phyloP scores from a whole-genome alignment of 2,329 filamentous ascomycete species.

The Allantophomopsis cytisporea region DNA sequence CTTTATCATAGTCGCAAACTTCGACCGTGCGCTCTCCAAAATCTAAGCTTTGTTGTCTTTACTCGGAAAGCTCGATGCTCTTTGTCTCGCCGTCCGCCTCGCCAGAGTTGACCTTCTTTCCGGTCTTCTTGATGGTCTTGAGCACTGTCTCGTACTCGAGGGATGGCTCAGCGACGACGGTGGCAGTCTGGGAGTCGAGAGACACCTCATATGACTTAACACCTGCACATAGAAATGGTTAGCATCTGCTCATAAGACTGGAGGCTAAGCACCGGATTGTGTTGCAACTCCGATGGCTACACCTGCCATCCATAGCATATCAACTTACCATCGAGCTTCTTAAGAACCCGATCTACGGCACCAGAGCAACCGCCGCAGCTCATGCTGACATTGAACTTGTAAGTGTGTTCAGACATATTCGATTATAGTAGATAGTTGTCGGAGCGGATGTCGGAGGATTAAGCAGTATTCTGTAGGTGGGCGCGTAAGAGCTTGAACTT shows the following conservation, averaged over 20 bases:
- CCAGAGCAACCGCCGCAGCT: conserved; percentile 92
- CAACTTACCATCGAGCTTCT: conserved; percentile 71
- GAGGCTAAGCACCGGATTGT: neutral
- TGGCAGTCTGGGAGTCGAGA: conserved; percentile 74
- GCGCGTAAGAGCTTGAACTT: too few species aligned
- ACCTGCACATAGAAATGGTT: conserved; percentile 34
- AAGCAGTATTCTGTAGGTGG: too few species aligned
- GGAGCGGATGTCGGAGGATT: too few species aligned
- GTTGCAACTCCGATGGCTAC: neutral
- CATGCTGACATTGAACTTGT: conserved; percentile 94
- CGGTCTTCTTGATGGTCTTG: conserved; percentile 85
- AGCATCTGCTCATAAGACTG: neutral
- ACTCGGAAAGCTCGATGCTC: conserved; percentile 32
- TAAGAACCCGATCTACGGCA: conserved; percentile 81
- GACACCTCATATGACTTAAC: conserved; percentile 79
- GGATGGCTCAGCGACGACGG: conserved; percentile 54
- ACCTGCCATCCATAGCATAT: neutral
- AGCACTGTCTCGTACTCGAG: conserved; percentile 73
- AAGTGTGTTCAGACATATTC: conserved; percentile 69
- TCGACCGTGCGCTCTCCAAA: too few species aligned
- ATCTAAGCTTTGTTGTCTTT: conserved; percentile 1
- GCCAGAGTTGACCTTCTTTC: conserved; percentile 75
- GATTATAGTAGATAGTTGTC: neutral
- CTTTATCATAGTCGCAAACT: too few species aligned
- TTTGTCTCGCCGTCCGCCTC: conserved; percentile 52